Evolutionary conservation across 2,329 filamentous ascomycete genomes (phyloP).

Genomic region (Ascochyta rabiei): DNA sequence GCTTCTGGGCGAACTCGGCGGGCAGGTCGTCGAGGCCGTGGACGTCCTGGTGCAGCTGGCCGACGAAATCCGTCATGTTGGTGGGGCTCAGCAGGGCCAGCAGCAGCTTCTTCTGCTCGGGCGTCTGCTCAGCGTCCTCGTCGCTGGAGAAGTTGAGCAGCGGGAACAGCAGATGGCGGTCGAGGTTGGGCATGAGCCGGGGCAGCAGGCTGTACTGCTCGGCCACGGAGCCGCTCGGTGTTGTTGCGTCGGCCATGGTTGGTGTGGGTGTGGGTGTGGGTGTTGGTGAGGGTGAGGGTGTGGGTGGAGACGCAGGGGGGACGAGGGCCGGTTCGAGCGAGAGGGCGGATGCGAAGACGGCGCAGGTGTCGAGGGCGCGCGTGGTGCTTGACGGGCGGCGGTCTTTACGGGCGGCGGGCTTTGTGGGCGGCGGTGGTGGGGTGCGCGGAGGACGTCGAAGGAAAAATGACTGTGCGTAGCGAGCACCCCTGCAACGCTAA

Average conservation of each 20-base stretch:
- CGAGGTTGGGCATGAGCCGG: conserved; percentile 88
- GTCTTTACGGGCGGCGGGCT: conserved; percentile 21
- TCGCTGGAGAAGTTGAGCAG: conserved; percentile 89
- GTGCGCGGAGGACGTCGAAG: conserved; percentile 17
- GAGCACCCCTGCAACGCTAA: conserved; percentile 44
- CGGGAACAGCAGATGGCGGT: conserved; percentile 95
- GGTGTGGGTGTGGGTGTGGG: conserved; percentile 9
- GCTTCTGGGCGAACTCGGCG: conserved; percentile 85
- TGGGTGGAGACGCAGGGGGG: conserved; percentile 9
- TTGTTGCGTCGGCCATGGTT: conserved; percentile 39
- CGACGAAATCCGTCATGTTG: conserved; percentile 99
- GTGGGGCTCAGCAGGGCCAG: conserved; percentile 94
- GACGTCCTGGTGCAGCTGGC: conserved; percentile 87
- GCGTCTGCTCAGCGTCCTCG: conserved; percentile 75
- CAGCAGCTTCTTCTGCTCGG: conserved; percentile 82
- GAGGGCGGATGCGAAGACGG: conserved; percentile 3
- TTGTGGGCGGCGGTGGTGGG: conserved; percentile 24
- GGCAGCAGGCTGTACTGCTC: conserved; percentile 82
- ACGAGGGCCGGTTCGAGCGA: neutral
- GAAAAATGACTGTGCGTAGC: conserved; percentile 48
- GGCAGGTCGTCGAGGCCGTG: conserved; percentile 79
- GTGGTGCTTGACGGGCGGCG: conserved; percentile 21
- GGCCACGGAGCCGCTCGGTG: conserved; percentile 58
- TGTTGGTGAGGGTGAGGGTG: neutral
- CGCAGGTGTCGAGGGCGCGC: conserved; percentile 14